Base-by-base conservation (phyloP, 2,329 filamentous ascomycete species). In the Fusarium sororula region DNA sequence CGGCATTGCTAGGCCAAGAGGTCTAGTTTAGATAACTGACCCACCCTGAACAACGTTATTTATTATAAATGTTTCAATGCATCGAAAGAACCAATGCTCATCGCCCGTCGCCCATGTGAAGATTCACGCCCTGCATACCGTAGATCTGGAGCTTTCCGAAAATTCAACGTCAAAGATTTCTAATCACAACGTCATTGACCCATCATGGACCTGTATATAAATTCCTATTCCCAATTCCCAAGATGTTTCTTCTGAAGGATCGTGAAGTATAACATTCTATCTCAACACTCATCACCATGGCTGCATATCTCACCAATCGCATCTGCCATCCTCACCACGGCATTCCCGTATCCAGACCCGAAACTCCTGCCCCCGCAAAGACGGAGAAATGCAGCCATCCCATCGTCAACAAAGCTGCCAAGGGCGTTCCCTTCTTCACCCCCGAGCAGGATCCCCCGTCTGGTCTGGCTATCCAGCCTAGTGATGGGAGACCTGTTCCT, bases 401-500 rank as follows among this genome's bases (percentile, higher is more conserved):
- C 9, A 76, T 79, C 6, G 35, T 54, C 30, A 79, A 79, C 56
- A 57, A 57, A 1, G 73, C 80, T 13, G 81, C 81, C 24, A 75
- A 81, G 62, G 73, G 75, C 5, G 74, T 86, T 58, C 83, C 86
- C 32, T 88, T 84, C 77, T 88, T 83, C 79, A 87, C 86, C 0
- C 86, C 87, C 3, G 83, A 80, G 18, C 87, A 88, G 72, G 73
- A 79, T 10, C 85, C 85, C 7, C 82, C 84, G 0, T 75, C 84
- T 1, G 87, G 87, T 6, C 84, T 84, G 10, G 85, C 85, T 3
- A 72, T 81, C 14, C 69, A 80, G 22, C 82, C 83, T 30, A 88
- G 61, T 80, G 87, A 64, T 83, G 84, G 85, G 63, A 82, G 83
- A 41, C 81, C 86, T 17, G 85, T 90, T 12, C 86, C 88, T 3